phyloP scores from a whole-genome alignment of 1,284 basidiomycete species.

The Gymnopus androsaceus region DNA sequence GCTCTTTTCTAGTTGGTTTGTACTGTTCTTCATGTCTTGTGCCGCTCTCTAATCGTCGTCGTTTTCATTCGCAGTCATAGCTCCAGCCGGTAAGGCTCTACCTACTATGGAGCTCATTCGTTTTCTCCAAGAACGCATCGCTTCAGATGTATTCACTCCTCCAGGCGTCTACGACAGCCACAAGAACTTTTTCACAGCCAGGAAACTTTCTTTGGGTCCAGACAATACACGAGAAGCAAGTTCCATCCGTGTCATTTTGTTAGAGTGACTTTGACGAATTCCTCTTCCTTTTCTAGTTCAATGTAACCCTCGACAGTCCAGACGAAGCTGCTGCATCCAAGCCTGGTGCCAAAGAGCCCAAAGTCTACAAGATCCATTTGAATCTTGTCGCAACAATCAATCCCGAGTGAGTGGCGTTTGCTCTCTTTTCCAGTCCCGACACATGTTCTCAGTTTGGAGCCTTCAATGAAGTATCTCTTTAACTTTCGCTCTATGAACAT shows the following conservation, averaged over 20 bases:
- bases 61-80: slow-evolving; percentile 47
- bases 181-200: slow-evolving; percentile 73
- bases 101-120: slow-evolving; percentile 68
- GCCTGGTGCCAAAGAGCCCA: too few species aligned
- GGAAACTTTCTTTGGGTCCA: slow-evolving; percentile 57
- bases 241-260: background rate
- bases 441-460: too few species aligned
- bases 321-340: too few species aligned
- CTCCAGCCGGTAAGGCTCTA: slow-evolving; percentile 60
- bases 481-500: slow-evolving; percentile 61
- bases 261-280: too few species aligned
- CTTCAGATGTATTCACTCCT: slow-evolving; percentile 41
- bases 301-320: slow-evolving; percentile 45
- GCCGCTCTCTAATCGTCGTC: background rate
- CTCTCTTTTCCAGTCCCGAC: background rate
- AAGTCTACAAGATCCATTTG: too few species aligned
- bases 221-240: slow-evolving; percentile 47
- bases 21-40: background rate
- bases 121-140: slow-evolving; percentile 49
- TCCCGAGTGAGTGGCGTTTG: slow-evolving; percentile 48
- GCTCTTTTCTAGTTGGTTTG: background rate
- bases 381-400: slow-evolving; percentile 64
- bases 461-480: slow-evolving; percentile 55
- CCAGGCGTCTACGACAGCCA: slow-evolving; percentile 71
- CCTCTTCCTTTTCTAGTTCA: slow-evolving; percentile 44